phyloP scores from a whole-genome alignment of 495 filamentous ascomycete genomes.

The Chaetomidium leptoderma region DNA sequence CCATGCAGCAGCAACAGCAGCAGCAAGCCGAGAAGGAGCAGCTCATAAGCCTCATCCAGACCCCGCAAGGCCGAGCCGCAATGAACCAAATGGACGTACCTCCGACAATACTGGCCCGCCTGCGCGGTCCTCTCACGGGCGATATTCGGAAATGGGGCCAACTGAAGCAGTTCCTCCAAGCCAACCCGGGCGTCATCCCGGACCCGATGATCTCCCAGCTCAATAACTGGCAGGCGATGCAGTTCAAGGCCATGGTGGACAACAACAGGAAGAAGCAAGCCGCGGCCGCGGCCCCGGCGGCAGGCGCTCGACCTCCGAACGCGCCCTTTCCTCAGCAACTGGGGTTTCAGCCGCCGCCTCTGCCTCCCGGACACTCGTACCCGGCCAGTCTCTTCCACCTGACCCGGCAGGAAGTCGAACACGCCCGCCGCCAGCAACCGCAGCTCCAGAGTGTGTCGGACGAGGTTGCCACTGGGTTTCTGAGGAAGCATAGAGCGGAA shows the following conservation, averaged over 20 bases:
- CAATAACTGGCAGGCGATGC: slow-evolving; percentile 49
- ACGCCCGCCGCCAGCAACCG: slow-evolving; percentile 1
- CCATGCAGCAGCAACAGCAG: slow-evolving; percentile 14
- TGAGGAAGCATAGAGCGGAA: slow-evolving; percentile 6
- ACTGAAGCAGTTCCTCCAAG: slow-evolving; percentile 57
- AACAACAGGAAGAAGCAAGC: slow-evolving; percentile 8
- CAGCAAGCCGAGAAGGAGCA: slow-evolving; percentile 10
- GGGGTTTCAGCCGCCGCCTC: background rate
- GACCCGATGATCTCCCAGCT: slow-evolving; percentile 45
- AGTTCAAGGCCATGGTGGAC: slow-evolving; percentile 46
- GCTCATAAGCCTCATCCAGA: slow-evolving; percentile 15
- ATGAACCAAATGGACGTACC: slow-evolving; percentile 43
- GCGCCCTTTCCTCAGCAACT: slow-evolving; percentile 19
- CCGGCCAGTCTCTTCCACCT: slow-evolving; percentile 6
- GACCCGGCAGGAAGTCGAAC: slow-evolving; percentile 5
- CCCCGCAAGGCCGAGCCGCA: slow-evolving; percentile 15
- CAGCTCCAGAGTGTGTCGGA: background rate
- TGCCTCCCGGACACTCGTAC: slow-evolving; percentile 4
- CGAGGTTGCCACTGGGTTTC: background rate
- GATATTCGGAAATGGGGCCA: slow-evolving; percentile 68
- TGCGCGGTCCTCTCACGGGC: slow-evolving; percentile 44
- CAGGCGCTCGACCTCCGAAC: background rate
- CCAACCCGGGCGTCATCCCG: slow-evolving; percentile 40
- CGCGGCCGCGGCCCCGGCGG: background rate
- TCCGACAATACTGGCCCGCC: slow-evolving; percentile 21